Evolutionary conservation across 2,329 filamentous ascomycete species (phyloP).

Genomic region (Microsporum audouinii): DNA sequence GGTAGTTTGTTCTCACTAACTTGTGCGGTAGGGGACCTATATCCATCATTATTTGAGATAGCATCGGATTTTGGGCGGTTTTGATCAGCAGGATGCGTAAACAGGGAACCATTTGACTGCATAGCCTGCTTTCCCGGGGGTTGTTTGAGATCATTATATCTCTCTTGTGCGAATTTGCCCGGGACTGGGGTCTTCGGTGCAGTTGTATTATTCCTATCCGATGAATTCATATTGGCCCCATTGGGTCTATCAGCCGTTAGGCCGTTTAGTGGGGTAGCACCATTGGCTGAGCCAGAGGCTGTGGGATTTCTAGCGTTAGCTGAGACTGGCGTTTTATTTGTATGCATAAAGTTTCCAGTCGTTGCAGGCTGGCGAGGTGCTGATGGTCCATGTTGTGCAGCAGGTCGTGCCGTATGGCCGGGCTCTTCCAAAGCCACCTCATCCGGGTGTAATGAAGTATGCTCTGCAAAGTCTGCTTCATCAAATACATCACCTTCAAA

Average conservation of each 20-base stretch:
- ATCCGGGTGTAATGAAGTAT: slow-evolving; percentile 61
- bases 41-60: slow-evolving; percentile 7
- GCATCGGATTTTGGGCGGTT: slow-evolving; percentile 13
- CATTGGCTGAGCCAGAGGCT: slow-evolving; percentile 15
- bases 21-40: slow-evolving; percentile 16
- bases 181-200: slow-evolving; percentile 6
- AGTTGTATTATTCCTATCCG: slow-evolving; percentile 9
- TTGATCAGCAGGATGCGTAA: slow-evolving; percentile 16
- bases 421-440: slow-evolving; percentile 51
- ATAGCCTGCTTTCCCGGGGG: not conserved
- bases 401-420: slow-evolving; percentile 16
- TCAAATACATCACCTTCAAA: slow-evolving; percentile 52
- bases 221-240: slow-evolving; percentile 6
- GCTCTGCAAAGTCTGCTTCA: slow-evolving; percentile 62
- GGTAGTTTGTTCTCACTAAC: slow-evolving; percentile 15
- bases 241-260: slow-evolving; percentile 4
- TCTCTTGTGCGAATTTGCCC: slow-evolving; percentile 10
- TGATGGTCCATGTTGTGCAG: not conserved
- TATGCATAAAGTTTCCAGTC: not conserved
- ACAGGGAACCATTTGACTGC: slow-evolving; percentile 12
- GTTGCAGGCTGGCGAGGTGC: slow-evolving; percentile 12
- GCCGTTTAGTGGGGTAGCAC: slow-evolving; percentile 5
- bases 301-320: slow-evolving; percentile 29
- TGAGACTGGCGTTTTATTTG: slow-evolving; percentile 25
- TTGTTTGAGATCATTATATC: slow-evolving; percentile 6